A percentile compares a stretch with the other conserved stretches of the same genome.
Conservation (phyloP, 2,329 filamentous ascomycete genomes). For the Alternaria sp. region DNA sequence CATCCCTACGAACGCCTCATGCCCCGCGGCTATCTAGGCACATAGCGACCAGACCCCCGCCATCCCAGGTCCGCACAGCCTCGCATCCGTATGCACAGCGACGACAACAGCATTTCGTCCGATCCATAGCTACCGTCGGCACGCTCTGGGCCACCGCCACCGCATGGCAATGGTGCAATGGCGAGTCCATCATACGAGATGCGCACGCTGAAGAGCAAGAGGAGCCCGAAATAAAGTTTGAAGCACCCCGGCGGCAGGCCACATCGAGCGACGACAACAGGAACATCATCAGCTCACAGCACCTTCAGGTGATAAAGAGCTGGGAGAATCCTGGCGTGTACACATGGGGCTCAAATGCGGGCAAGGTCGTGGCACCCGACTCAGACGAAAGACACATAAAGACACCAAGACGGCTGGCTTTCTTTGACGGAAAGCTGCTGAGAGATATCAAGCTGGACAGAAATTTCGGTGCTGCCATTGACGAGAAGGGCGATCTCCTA, state of each 20-base stretch:
- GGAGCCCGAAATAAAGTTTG: conserved; percentile 69
- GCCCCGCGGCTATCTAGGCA: conserved; percentile 38
- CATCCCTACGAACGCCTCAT: conserved; percentile 36
- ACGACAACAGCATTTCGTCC: conserved; percentile 57
- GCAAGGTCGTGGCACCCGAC: conserved; percentile 84
- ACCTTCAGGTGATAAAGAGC: conserved; percentile 86
- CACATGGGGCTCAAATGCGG: conserved; percentile 89
- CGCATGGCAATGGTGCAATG: conserved; percentile 56
- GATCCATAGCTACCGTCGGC: conserved; percentile 55
- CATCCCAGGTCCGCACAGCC: conserved; percentile 35
- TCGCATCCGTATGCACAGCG: conserved; percentile 53
- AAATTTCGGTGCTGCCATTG: conserved; percentile 84
- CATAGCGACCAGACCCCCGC: conserved; percentile 30
- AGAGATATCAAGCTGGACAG: conserved; percentile 87
- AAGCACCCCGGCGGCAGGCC: conserved; percentile 67
- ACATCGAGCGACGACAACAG: conserved; percentile 74
- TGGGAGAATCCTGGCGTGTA: conserved; percentile 87
- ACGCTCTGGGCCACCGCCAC: conserved; percentile 56
- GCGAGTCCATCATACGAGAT: conserved; percentile 51
- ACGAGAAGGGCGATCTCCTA: conserved; percentile 85
- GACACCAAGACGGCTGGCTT: conserved; percentile 77
- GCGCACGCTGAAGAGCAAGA: conserved; percentile 62
- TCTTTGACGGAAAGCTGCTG: conserved; percentile 84
- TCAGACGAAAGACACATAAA: conserved; percentile 82
- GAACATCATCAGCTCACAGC: conserved; percentile 82